Evolutionary conservation across 768 basidiomycete genomes (phyloP).

Genomic region (Paxillus rubicundulus): DNA sequence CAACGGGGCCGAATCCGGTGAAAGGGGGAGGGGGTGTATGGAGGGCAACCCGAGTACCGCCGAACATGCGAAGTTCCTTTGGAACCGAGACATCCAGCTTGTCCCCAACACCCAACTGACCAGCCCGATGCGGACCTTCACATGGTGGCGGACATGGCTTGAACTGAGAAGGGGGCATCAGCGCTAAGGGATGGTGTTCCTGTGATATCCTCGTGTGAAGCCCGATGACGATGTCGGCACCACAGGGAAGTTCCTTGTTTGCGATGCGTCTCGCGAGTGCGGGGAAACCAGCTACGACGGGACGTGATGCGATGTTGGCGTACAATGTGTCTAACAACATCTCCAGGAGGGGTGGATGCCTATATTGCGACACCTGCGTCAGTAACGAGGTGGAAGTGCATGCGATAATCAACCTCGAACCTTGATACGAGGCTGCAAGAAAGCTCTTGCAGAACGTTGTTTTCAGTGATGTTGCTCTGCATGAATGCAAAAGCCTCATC

Average conservation of each 20-base stretch:
- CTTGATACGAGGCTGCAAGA: conserved; percentile 18
- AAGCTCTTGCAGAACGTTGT: conserved; percentile 25
- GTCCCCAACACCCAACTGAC: too few relatives aligned
- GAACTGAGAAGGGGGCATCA: neutral
- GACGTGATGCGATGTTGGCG: conserved; percentile 15
- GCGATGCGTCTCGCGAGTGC: conserved; percentile 15
- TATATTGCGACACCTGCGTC: neutral
- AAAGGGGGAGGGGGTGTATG: too few relatives aligned
- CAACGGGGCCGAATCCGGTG: too few relatives aligned
- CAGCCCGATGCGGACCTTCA: too few relatives aligned
- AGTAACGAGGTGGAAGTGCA: neutral
- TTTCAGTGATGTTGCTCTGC: conserved; percentile 11
- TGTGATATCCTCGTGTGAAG: conserved; percentile 17
- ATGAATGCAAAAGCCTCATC: conserved; percentile 17
- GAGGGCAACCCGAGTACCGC: too few relatives aligned
- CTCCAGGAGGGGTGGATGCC: conserved; percentile 15
- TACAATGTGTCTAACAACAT: conserved; percentile 22
- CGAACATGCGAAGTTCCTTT: too few relatives aligned
- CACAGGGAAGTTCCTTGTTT: conserved; percentile 19
- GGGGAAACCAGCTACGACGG: conserved; percentile 11
- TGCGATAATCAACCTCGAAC: neutral
- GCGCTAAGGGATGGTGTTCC: neutral
- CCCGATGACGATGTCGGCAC: conserved; percentile 17
- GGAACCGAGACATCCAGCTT: too few relatives aligned
- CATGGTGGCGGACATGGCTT: neutral